Evolutionary conservation across 441 rosid species (phyloP).

Genomic region (Manihot esculenta): DNA sequence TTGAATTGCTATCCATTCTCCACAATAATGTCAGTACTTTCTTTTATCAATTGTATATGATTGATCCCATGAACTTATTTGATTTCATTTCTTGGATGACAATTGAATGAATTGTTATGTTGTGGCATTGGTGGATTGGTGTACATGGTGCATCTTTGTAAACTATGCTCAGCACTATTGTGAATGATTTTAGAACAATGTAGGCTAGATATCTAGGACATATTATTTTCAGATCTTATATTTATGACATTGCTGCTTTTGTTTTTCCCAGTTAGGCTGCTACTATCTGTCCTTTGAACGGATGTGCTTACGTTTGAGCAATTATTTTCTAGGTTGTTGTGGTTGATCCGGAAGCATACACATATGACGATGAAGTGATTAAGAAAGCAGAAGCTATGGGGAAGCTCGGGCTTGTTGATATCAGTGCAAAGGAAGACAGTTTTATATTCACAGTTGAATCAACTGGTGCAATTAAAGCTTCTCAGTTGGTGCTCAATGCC

Average conservation of each 20-base stretch:
- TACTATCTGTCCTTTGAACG: not conserved
- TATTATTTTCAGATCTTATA: not conserved
- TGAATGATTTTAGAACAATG: not conserved
- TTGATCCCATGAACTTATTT: not conserved
- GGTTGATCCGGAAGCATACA: constrained; percentile 81
- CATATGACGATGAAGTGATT: constrained; percentile 89
- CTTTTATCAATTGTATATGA: not conserved
- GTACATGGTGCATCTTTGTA: not conserved
- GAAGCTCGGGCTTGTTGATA: constrained; percentile 81
- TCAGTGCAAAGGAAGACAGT: constrained; percentile 79
- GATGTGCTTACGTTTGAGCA: constrained; percentile 2
- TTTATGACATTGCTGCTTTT: not conserved
- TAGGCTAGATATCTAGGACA: not conserved
- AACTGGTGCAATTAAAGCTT: constrained; percentile 87
- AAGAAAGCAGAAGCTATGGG: constrained; percentile 94
- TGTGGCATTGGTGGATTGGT: not conserved
- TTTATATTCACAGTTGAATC: constrained; percentile 87
- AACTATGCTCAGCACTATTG: not conserved
- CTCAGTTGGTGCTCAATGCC: constrained; percentile 83
- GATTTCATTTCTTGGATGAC: not conserved
- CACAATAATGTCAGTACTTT: not conserved
- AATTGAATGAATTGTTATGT: not conserved
- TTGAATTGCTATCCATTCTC: not conserved
- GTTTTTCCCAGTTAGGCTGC: not conserved
- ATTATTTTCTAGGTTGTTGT: constrained; percentile 54